Percentiles rank a stretch among this genome's conserved stretches.
Evolutionary conservation across 352 stramenopile genomes (phyloP).

Genomic region (Achlya hypogyna): DNA sequence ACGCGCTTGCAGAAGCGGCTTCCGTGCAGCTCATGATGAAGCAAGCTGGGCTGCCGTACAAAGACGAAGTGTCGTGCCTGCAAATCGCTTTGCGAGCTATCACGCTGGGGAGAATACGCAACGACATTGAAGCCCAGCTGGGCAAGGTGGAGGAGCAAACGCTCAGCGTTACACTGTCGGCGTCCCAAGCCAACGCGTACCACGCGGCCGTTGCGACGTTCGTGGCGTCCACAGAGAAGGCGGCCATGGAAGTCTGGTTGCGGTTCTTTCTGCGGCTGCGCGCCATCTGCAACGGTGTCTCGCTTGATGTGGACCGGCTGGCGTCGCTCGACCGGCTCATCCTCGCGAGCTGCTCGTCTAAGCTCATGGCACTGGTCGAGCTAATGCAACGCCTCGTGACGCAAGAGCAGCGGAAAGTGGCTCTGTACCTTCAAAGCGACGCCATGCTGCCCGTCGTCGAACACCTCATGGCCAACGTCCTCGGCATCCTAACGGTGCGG

Average conservation of each 20-base stretch:
- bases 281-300: conserved; percentile 71
- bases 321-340: conserved; percentile 51
- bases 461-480: conserved; percentile 42
- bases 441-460: conserved; percentile 67
- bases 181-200: conserved; percentile 50
- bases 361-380: conserved; percentile 45
- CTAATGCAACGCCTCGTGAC: conserved; percentile 43
- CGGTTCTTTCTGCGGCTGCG: conserved; percentile 54
- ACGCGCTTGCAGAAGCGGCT: conserved; percentile 1
- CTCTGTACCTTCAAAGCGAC: conserved; percentile 70
- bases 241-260: conserved; percentile 54
- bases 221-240: conserved; percentile 32
- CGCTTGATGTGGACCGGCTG: conserved; percentile 72
- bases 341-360: conserved; percentile 48
- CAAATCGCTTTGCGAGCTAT: conserved; percentile 24
- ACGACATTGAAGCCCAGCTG: conserved; percentile 64
- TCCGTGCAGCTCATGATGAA: conserved; percentile 19
- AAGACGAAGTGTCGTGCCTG: conserved; percentile 16
- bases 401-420: conserved; percentile 57
- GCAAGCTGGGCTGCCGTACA: conserved; percentile 8
- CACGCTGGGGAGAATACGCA: conserved; percentile 52
- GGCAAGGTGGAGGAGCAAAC: conserved; percentile 79
- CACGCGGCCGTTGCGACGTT: conserved; percentile 51
- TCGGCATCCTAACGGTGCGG: conserved; percentile 54
- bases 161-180: conserved; percentile 40